phyloP scores from a whole-genome alignment of 1,139 yeast genomes.

The Hemisphaericaspora subhashii region DNA sequence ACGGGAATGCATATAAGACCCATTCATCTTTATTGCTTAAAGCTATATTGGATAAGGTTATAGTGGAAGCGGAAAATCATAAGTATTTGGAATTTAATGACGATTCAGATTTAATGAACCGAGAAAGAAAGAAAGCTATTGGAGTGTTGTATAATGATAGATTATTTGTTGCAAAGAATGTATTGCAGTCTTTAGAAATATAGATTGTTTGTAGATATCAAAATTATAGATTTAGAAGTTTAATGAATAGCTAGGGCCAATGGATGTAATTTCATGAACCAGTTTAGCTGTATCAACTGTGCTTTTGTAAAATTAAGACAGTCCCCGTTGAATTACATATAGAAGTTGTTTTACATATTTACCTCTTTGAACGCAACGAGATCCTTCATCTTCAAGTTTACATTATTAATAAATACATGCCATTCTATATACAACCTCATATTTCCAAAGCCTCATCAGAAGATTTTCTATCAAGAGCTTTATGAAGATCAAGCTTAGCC shows the following conservation, averaged over 20 bases:
- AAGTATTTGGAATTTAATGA: slow-evolving; percentile 18
- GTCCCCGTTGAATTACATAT: no score
- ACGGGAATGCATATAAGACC: slow-evolving; percentile 41
- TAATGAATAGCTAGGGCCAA: background rate
- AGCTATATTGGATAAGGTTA: slow-evolving; percentile 32
- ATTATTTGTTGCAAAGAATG: slow-evolving; percentile 21
- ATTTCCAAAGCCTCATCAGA: slow-evolving; percentile 8
- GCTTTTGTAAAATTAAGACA: no score
- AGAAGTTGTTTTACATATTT: no score
- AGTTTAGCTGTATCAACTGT: no score
- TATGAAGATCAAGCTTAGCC: slow-evolving; percentile 37
- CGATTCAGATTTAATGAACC: slow-evolving; percentile 15
- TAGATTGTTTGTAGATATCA: background rate
- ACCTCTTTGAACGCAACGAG: background rate
- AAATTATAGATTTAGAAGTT: background rate
- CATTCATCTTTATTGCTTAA: slow-evolving; percentile 29
- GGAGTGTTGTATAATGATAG: slow-evolving; percentile 27
- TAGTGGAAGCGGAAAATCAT: slow-evolving; percentile 21
- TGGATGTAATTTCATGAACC: background rate
- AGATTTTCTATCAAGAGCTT: slow-evolving; percentile 27
- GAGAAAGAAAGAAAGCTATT: slow-evolving; percentile 19
- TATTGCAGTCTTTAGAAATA: slow-evolving; percentile 1
- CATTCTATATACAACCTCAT: no score
- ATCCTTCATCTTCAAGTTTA: no score
- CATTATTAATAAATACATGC: no score